Evolutionary conservation across 2,329 filamentous ascomycete species (phyloP).

Genomic region (Paecilomyces formosus): DNA sequence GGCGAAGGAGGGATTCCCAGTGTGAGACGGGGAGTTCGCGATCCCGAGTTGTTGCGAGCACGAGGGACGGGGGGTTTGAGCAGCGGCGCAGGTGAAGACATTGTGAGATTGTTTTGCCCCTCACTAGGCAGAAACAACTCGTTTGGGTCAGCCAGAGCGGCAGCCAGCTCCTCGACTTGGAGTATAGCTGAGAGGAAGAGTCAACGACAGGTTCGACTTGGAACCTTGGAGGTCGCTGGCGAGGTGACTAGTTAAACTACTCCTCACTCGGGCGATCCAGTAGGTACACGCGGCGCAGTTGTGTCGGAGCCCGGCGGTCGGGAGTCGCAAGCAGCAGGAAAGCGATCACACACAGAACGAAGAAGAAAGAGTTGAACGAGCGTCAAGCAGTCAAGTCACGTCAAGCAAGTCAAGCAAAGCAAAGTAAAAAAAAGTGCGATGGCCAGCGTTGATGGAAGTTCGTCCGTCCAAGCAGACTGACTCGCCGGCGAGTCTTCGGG

Average conservation of each 20-base stretch:
- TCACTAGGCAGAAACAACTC: slow-evolving; percentile 34
- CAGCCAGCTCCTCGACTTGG: slow-evolving; percentile 24
- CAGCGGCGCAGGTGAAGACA: slow-evolving; percentile 71
- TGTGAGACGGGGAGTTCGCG: slow-evolving; percentile 68
- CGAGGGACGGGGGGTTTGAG: slow-evolving; percentile 78
- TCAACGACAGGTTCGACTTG: neutral
- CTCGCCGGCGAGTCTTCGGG: neutral
- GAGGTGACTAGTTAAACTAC: neutral
- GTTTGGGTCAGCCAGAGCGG: slow-evolving; percentile 30
- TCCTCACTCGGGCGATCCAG: neutral
- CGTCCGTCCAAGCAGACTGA: neutral
- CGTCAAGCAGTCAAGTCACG: neutral
- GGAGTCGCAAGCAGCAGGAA: neutral
- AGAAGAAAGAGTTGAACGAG: neutral
- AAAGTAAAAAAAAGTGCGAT: neutral
- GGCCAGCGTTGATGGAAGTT: neutral
- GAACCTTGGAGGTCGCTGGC: neutral
- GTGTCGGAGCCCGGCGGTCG: neutral
- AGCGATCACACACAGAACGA: neutral
- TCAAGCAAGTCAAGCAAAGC: neutral
- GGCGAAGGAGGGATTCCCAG: slow-evolving; percentile 86
- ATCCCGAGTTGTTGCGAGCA: slow-evolving; percentile 52
- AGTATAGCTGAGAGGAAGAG: neutral
- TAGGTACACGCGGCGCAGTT: neutral
- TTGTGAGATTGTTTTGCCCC: slow-evolving; percentile 42